Conservation (phyloP, 495 filamentous ascomycete species). For the Penicillium nucicola region DNA sequence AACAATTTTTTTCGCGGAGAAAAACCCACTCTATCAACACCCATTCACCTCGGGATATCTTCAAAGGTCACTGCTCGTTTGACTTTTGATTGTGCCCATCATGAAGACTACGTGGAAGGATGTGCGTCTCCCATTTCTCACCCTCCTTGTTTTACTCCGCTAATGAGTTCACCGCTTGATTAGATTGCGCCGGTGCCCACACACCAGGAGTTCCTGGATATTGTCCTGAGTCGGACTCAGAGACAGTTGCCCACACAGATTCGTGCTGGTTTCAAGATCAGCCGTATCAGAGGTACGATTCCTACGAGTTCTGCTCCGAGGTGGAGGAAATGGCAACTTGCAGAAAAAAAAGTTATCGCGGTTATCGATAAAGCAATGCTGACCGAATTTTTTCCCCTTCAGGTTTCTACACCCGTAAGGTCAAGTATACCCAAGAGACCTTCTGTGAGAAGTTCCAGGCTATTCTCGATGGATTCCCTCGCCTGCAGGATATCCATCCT, state of each 20-base stretch:
- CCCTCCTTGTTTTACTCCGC: background rate
- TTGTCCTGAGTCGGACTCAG: constrained; percentile 93
- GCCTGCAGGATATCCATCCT: constrained; percentile 93
- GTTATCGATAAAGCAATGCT: constrained; percentile 29
- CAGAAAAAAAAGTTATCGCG: constrained; percentile 16
- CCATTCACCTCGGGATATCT: constrained; percentile 16
- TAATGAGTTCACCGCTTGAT: constrained; percentile 34
- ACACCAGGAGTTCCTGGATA: constrained; percentile 93
- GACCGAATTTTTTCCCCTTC: constrained; percentile 23
- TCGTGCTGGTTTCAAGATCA: constrained; percentile 92
- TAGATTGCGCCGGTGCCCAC: constrained; percentile 87
- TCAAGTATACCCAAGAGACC: constrained; percentile 98
- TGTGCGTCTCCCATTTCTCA: constrained; percentile 26
- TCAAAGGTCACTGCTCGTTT: constrained; percentile 20
- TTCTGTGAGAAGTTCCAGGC: constrained; percentile 88
- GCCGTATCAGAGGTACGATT: constrained; percentile 73
- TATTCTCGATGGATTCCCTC: constrained; percentile 89
- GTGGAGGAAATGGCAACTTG: constrained; percentile 1
- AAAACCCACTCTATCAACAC: constrained; percentile 22
- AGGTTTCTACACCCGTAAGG: constrained; percentile 96
- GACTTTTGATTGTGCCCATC: constrained; percentile 38
- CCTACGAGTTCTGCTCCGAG: background rate
- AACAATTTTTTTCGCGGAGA: constrained; percentile 31
- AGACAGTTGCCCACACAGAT: constrained; percentile 94
- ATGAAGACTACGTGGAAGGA: constrained; percentile 77